Conservation (phyloP, 1,284 basidiomycete species). For the Tilletia caries region DNA sequence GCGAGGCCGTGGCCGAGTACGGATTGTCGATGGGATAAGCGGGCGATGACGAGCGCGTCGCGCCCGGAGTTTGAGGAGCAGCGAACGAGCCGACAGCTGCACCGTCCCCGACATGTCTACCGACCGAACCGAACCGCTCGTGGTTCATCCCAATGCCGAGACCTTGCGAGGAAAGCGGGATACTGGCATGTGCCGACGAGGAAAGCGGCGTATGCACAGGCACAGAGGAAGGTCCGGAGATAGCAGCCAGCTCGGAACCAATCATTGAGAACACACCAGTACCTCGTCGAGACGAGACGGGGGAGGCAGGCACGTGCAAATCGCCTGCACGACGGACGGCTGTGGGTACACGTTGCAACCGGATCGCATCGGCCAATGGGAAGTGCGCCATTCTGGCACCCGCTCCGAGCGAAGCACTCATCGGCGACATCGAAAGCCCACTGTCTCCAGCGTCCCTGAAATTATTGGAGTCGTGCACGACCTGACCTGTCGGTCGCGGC, state of each 20-base stretch:
- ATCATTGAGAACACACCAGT: neutral
- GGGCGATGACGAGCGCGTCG: constrained; percentile 33
- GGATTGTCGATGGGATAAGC: constrained; percentile 25
- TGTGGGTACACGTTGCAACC: constrained; percentile 60
- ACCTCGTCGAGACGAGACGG: neutral
- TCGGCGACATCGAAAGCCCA: neutral
- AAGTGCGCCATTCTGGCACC: neutral
- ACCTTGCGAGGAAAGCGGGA: neutral
- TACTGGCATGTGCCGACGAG: neutral
- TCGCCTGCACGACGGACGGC: constrained; percentile 59
- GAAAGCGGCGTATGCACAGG: neutral
- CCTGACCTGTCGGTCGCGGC: neutral
- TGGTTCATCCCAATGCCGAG: neutral
- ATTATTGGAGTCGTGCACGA: neutral
- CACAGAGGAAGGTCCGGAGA: neutral
- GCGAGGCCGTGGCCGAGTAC: constrained; percentile 15
- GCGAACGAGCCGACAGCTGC: neutral
- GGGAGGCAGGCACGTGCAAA: constrained; percentile 38
- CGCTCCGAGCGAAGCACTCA: neutral
- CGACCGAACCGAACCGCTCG: neutral
- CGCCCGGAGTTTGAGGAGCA: constrained; percentile 32
- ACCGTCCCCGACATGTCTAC: neutral
- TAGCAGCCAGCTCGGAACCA: neutral
- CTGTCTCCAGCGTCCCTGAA: neutral
- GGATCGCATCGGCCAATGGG: constrained; percentile 55